These are phyloP conservation scores for Thozetella sp. DNA, from an alignment of 495 filamentous ascomycete genomes.

Conservation along the genomic window DNA sequence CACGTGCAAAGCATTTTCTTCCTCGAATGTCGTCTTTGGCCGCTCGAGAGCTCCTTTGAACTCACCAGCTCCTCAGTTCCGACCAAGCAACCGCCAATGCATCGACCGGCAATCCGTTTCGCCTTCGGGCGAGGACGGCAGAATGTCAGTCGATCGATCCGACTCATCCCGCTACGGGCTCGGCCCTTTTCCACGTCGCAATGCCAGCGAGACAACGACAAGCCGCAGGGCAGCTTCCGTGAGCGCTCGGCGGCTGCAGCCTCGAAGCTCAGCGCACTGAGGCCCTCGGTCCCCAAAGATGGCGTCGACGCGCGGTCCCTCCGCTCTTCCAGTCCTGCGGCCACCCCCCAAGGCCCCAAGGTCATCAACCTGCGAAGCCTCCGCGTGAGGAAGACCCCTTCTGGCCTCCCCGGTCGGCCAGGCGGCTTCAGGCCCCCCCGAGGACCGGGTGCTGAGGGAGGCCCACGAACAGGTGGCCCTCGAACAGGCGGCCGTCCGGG, in stretches of 20 bases:
- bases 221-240: conserved; percentile 7
- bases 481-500: neutral
- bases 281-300: conserved; percentile 5
- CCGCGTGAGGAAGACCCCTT: conserved; percentile 8
- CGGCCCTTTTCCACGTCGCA: conserved; percentile 17
- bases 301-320: conserved; percentile 18
- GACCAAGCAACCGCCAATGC: conserved; percentile 14
- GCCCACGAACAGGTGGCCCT: neutral
- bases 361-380: conserved; percentile 29
- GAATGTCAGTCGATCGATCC: neutral
- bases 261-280: conserved; percentile 13
- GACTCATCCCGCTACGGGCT: neutral
- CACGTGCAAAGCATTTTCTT: neutral
- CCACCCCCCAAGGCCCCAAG: conserved; percentile 7
- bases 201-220: conserved; percentile 7
- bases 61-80: neutral
- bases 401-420: neutral
- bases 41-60: neutral
- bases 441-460: neutral
- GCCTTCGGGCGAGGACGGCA: conserved; percentile 22
- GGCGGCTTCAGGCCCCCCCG: neutral
- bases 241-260: conserved; percentile 19
- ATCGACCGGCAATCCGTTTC: conserved; percentile 20
- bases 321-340: neutral
- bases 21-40: neutral